Percentiles rank a stretch among this genome's conserved stretches.
phyloP scores from a whole-genome alignment of 208 protist genomes.

The Acanthamoeba royreba region DNA sequence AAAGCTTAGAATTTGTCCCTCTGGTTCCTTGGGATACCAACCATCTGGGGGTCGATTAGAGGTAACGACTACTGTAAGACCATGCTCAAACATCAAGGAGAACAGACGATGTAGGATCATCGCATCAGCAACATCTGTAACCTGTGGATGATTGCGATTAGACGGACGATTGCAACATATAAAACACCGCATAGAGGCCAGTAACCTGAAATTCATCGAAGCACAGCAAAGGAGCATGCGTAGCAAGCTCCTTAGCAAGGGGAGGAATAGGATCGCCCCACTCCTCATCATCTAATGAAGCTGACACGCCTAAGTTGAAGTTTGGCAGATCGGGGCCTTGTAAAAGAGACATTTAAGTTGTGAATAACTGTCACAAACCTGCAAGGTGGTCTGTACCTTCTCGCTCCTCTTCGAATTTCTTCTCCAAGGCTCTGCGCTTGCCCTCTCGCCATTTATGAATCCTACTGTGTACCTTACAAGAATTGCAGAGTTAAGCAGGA shows the following conservation, averaged over 20 bases:
- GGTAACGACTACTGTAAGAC: constrained; percentile 90
- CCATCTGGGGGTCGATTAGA: constrained; percentile 81
- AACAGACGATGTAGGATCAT: constrained; percentile 94
- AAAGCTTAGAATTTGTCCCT: neutral
- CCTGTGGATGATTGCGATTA: constrained; percentile 59
- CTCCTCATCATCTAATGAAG: neutral
- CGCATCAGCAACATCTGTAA: constrained; percentile 92
- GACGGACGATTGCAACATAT: neutral
- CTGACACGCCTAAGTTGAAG: neutral
- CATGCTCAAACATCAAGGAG: constrained; percentile 83
- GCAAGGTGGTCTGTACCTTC: neutral
- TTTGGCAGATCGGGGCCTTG: neutral
- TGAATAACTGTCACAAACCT: neutral
- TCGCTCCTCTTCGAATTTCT: neutral
- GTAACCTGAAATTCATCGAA: constrained; percentile 82
- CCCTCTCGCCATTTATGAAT: constrained; percentile 27
- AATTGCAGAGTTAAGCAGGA: neutral
- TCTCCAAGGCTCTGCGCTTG: neutral
- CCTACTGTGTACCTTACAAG: constrained; percentile 47
- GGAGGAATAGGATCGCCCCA: constrained; percentile 75
- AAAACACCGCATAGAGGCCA: neutral
- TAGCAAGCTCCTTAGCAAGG: constrained; percentile 85
- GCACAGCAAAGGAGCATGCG: constrained; percentile 89
- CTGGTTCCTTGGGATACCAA: neutral
- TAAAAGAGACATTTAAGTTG: neutral